These are phyloP conservation scores for Calonectria honghensis DNA, from an alignment of 2,329 filamentous ascomycete genomes.

Conservation along the genomic window DNA sequence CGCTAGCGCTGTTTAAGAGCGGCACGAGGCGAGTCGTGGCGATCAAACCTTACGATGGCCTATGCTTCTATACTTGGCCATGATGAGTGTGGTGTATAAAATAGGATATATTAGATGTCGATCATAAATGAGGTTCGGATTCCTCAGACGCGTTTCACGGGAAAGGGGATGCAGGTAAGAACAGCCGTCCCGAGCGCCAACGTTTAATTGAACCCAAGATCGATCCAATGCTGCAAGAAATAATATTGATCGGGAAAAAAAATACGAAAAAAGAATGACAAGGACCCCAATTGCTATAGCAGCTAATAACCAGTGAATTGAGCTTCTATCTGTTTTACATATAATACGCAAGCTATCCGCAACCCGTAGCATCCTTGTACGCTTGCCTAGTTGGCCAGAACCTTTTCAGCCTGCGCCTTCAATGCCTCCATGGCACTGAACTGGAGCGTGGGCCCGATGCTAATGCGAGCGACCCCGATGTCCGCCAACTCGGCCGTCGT, in stretches of 20 bases:
- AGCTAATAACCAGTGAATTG: background rate
- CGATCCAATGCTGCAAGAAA: background rate
- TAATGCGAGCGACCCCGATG: slow-evolving; percentile 19
- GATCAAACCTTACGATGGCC: background rate
- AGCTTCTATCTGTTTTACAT: background rate
- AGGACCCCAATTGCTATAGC: background rate
- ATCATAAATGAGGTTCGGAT: background rate
- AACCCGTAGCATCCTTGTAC: background rate
- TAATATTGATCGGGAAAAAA: background rate
- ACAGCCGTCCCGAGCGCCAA: background rate
- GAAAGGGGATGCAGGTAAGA: background rate
- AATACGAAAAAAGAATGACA: background rate
- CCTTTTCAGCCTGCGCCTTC: slow-evolving; percentile 22
- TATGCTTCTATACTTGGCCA: background rate
- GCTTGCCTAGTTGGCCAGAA: background rate
- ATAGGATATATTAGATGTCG: background rate
- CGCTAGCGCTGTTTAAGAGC: background rate
- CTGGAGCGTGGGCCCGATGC: slow-evolving; percentile 17
- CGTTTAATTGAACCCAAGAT: background rate
- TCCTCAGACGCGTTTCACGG: background rate
- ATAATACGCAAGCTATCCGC: background rate
- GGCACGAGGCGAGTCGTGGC: background rate
- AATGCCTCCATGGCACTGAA: slow-evolving; percentile 18
- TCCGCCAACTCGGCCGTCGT: slow-evolving; percentile 9
- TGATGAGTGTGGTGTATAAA: background rate